Conservation (phyloP, 768 basidiomycete genomes). For the Pleurotus tuoliensis region DNA sequence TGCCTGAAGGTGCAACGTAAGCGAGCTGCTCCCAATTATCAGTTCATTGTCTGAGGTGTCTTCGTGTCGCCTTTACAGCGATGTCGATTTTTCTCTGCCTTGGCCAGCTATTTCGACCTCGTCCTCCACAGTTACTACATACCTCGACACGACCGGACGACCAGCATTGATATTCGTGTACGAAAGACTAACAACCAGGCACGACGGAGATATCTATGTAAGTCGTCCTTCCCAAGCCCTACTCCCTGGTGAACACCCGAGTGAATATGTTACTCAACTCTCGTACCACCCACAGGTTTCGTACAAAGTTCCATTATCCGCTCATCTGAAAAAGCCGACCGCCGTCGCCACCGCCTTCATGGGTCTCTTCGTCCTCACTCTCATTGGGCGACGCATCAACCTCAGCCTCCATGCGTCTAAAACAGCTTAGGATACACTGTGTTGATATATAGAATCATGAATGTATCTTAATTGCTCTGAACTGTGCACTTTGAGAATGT, state of each 20-base stretch:
- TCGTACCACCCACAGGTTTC: constrained; percentile 54
- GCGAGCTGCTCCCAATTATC: constrained; percentile 24
- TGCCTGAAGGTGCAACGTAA: constrained; percentile 96
- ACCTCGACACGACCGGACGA: constrained; percentile 89
- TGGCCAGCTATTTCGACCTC: constrained; percentile 67
- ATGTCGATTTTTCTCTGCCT: constrained; percentile 71
- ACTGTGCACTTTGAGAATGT: too few relatives aligned
- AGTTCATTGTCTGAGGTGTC: neutral
- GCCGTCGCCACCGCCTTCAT: constrained; percentile 72
- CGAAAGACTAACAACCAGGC: constrained; percentile 71
- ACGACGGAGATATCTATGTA: constrained; percentile 80
- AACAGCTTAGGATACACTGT: constrained; percentile 19
- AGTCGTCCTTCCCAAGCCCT: constrained; percentile 25
- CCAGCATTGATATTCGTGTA: constrained; percentile 75
- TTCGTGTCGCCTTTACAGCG: constrained; percentile 39
- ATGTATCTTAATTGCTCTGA: neutral
- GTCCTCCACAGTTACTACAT: constrained; percentile 72
- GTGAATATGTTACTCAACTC: neutral
- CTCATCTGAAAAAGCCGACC: constrained; percentile 85
- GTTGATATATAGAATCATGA: neutral
- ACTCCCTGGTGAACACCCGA: neutral
- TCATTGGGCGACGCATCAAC: constrained; percentile 42
- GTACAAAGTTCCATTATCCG: constrained; percentile 75
- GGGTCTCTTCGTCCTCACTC: constrained; percentile 53
- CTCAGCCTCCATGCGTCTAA: constrained; percentile 37